Base-by-base conservation (phyloP, 176 grass and related monocot genomes). In the Phyllostachys edulis region DNA sequence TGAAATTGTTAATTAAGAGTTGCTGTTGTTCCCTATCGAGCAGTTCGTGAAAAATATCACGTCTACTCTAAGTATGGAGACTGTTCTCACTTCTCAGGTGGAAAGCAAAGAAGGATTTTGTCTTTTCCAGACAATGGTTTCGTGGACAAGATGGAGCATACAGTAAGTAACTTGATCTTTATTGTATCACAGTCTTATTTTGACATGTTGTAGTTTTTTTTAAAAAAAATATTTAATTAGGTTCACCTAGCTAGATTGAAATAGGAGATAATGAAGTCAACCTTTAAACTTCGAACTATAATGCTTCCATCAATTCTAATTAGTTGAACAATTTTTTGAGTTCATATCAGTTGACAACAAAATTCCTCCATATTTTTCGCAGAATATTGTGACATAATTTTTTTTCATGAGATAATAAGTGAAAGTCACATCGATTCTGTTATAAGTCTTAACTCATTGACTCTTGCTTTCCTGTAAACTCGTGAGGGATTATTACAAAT, bases 121-220 rank as follows among this genome's bases (percentile, higher is more conserved):
- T 98, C 76, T 95, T 98, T 60, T 98, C 96, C 8, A 88, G 96
- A 73, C 89, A 92, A 78, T 98, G 96, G 96, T 89, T 95, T 80
- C 93, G 55, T 47, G 89, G 91, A 73, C 96, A 95, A 90, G 96
- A 98, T 78, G 93, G 91, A 44, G 88, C 92, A 63, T 98, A 98
- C 85, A 95, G 96, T 98, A 90, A 95, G 89, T 76, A 83, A 79
- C 40, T 51, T 16, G 34, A 59, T 79, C 41, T 66, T 75, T 78
- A 73, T 62, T 81, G 7, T 83, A 63, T 69, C 7, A 47, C 7
- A 45, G 9, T 59, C 7, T 74, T 75, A 44, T 72, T 82, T 40
- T 52, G 70, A 29, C 18, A 26, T 83, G 27, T 71, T n/a, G 10
- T 34, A 34, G 32, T 34, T 34, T 34, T 34, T 34, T 34, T 34